Evolutionary conservation across 352 stramenopile species (phyloP).

Genomic region (Globisporangium abappressorium): DNA sequence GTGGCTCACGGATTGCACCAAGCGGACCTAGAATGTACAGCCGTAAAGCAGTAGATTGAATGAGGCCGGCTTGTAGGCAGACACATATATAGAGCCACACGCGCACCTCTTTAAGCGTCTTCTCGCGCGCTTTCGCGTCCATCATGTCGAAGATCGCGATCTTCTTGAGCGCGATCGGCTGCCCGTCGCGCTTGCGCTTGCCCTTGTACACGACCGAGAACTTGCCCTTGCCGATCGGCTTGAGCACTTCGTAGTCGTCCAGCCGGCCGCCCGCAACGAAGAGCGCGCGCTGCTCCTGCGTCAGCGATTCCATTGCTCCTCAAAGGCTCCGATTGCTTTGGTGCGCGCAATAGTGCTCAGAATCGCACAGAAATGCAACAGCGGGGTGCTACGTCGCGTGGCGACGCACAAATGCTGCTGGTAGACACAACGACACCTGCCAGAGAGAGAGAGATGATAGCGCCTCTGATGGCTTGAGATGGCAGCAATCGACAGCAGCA

Average conservation of each 20-base stretch:
- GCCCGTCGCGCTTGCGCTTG: constrained; percentile 54
- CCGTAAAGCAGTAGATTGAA: constrained; percentile 10
- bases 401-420: not conserved
- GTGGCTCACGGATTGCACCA: constrained; percentile 89
- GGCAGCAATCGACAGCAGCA: not conserved
- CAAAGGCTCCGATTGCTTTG: too few relatives aligned
- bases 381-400: too few relatives aligned
- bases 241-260: constrained; percentile 80
- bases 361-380: not conserved
- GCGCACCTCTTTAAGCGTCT: constrained; percentile 85
- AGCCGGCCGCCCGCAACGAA: constrained; percentile 56
- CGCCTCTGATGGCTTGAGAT: not conserved
- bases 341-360: not conserved
- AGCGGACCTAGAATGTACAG: constrained; percentile 38
- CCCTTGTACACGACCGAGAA: constrained; percentile 92
- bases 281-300: constrained; percentile 62
- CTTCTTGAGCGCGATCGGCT: constrained; percentile 91
- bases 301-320: constrained; percentile 71
- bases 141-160: constrained; percentile 92
- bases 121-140: constrained; percentile 86
- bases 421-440: not conserved
- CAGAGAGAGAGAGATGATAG: not conserved
- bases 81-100: not conserved
- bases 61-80: not conserved
- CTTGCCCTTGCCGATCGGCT: constrained; percentile 91